Evolutionary conservation across 805 yeast genomes (phyloP).

Genomic region (Cyberlindnera samutprakarnensis): DNA sequence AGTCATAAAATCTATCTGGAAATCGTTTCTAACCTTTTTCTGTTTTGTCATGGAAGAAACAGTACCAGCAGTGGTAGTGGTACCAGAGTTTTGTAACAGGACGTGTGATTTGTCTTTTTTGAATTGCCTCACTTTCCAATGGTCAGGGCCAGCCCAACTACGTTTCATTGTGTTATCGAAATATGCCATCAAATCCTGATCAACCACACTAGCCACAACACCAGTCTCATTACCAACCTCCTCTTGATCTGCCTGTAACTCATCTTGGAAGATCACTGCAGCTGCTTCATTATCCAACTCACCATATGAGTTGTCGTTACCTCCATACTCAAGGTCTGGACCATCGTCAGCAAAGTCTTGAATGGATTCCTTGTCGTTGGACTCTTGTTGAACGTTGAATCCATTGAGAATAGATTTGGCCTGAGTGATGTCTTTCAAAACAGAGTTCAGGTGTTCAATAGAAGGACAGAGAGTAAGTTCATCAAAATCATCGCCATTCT

Average conservation of each 20-base stretch:
- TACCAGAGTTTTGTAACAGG: neutral
- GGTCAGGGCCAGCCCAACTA: constrained; percentile 90
- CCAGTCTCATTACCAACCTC: constrained; percentile 16
- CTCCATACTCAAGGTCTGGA: constrained; percentile 12
- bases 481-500: constrained; percentile 17
- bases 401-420: constrained; percentile 18
- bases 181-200: constrained; percentile 66
- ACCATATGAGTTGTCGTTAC: constrained; percentile 17
- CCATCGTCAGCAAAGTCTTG: constrained; percentile 20
- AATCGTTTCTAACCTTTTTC: constrained; percentile 28
- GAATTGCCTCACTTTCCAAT: constrained; percentile 74
- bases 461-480: constrained; percentile 60
- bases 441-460: constrained; percentile 48
- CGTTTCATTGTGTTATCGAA: constrained; percentile 63
- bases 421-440: constrained; percentile 32
- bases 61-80: neutral
- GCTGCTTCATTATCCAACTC: constrained; percentile 18
- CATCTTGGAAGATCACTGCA: constrained; percentile 18
- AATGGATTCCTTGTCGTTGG: constrained; percentile 10
- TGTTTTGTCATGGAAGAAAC: constrained; percentile 8
- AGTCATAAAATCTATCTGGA: constrained; percentile 36
- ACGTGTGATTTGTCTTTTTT: constrained; percentile 28
- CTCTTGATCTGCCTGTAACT: constrained; percentile 7
- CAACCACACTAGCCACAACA: constrained; percentile 31
- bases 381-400: constrained; percentile 17